Percentiles rank a stretch among this genome's conserved stretches.
phyloP scores from a whole-genome alignment of 78 protist genomes.

The Emiliania huxleyi region DNA sequence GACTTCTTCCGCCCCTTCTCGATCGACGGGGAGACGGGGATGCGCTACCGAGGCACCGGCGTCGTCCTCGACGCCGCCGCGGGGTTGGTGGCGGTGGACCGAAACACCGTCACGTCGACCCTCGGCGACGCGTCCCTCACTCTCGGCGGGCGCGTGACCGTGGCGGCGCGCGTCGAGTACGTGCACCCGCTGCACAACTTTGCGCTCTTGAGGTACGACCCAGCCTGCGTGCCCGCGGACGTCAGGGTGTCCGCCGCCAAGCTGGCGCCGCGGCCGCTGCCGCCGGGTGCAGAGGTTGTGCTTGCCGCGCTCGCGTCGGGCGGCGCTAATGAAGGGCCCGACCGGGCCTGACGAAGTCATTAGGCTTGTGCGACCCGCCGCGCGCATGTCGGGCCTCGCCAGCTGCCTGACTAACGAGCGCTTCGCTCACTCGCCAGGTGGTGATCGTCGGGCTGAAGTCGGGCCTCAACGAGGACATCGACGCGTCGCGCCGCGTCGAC shows the following conservation, averaged over 20 bases:
- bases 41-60: conserved; percentile 39
- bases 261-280: neutral
- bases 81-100: conserved; percentile 55
- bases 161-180: conserved; percentile 25
- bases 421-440: no score
- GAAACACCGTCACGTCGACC: conserved; percentile 39
- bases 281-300: neutral
- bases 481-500: neutral
- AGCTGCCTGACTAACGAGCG: no score
- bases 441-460: conserved; percentile 15
- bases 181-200: conserved; percentile 61
- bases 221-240: neutral
- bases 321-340: no score
- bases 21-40: conserved; percentile 41
- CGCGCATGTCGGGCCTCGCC: no score
- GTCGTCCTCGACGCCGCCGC: conserved; percentile 45
- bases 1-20: conserved; percentile 33
- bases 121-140: conserved; percentile 37
- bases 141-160: conserved; percentile 18
- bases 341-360: no score
- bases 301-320: neutral
- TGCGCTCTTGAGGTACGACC: conserved; percentile 54
- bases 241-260: neutral
- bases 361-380: no score
- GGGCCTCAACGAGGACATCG: conserved; percentile 13